A percentile compares a stretch with the other conserved stretches of the same genome.
Evolutionary conservation across 805 yeast species (phyloP).

Genomic region (Candida quercuum): DNA sequence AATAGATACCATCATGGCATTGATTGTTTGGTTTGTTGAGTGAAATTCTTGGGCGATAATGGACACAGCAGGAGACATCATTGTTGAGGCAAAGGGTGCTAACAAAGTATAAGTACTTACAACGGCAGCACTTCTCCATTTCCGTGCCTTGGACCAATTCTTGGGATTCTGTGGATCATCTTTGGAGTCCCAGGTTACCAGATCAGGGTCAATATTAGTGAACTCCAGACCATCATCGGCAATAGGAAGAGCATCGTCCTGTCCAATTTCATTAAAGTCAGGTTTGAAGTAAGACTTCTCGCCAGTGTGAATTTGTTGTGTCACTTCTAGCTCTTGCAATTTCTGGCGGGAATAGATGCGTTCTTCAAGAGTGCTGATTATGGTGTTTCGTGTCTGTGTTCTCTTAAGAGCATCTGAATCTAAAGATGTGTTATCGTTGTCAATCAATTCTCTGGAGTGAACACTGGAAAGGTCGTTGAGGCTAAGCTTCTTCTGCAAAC

Average conservation of each 20-base stretch:
- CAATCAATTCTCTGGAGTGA: no score
- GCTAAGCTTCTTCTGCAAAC: no score
- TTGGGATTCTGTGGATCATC: constrained; percentile 59
- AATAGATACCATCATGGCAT: constrained; percentile 48
- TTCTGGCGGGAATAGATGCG: no score
- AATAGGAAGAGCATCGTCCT: constrained; percentile 24
- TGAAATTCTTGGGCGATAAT: constrained; percentile 40
- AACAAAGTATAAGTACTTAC: constrained; percentile 52
- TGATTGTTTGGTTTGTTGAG: constrained; percentile 34
- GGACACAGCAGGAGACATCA: constrained; percentile 54
- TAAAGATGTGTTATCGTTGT: no score
- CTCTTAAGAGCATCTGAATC: neutral
- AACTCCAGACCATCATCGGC: constrained; percentile 48
- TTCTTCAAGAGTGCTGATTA: constrained; percentile 1
- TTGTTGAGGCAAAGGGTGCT: constrained; percentile 59
- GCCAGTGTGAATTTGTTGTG: no score
- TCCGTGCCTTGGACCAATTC: constrained; percentile 45
- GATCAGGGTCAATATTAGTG: constrained; percentile 52
- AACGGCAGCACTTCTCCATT: constrained; percentile 38
- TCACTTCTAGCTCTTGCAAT: no score
- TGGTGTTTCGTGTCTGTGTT: neutral
- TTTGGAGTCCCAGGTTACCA: constrained; percentile 65
- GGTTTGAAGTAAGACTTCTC: no score
- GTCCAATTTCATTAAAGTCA: no score
- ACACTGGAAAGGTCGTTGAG: no score